Percentiles rank a stretch among this genome's conserved stretches.
Evolutionary conservation across 2,329 filamentous ascomycete genomes (phyloP).

Genomic region (Penicillium frequentans): DNA sequence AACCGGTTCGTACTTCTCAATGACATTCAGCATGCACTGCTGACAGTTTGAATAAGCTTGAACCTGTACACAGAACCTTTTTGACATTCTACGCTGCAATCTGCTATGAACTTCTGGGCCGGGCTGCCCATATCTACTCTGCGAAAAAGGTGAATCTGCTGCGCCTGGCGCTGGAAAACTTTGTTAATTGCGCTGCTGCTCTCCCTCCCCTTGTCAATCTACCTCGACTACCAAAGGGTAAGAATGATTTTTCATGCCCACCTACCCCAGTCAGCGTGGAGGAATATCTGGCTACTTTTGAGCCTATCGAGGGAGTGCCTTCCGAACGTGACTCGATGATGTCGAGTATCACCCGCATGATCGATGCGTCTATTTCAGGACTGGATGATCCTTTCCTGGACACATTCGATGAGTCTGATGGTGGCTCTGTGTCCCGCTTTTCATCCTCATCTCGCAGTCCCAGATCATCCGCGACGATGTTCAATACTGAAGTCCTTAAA

Average conservation of each 20-base stretch:
- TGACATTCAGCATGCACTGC: not conserved
- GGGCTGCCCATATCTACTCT: slow-evolving; percentile 48
- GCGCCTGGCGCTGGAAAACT: slow-evolving; percentile 41
- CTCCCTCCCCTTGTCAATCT: slow-evolving; percentile 20
- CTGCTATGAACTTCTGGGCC: slow-evolving; percentile 49
- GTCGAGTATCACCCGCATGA: slow-evolving; percentile 23
- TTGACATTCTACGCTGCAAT: slow-evolving; percentile 50
- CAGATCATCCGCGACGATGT: not conserved
- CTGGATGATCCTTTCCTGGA: slow-evolving; percentile 28
- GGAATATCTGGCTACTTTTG: slow-evolving; percentile 6
- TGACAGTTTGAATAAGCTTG: slow-evolving; percentile 27
- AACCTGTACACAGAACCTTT: slow-evolving; percentile 38
- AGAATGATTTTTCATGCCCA: not conserved
- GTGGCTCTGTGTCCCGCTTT: not conserved
- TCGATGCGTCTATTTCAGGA: slow-evolving; percentile 24
- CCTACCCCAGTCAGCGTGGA: not conserved
- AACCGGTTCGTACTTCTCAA: slow-evolving; percentile 24
- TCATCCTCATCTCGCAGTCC: not conserved
- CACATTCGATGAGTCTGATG: slow-evolving; percentile 1
- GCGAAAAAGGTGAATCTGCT: slow-evolving; percentile 44
- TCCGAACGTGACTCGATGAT: not conserved
- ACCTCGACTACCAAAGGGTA: not conserved
- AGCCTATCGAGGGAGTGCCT: not conserved
- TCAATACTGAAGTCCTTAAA: slow-evolving; percentile 13
- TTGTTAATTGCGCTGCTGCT: slow-evolving; percentile 32